Conservation (phyloP, 768 basidiomycete genomes). For the Dictyophora rubrovolvata region DNA sequence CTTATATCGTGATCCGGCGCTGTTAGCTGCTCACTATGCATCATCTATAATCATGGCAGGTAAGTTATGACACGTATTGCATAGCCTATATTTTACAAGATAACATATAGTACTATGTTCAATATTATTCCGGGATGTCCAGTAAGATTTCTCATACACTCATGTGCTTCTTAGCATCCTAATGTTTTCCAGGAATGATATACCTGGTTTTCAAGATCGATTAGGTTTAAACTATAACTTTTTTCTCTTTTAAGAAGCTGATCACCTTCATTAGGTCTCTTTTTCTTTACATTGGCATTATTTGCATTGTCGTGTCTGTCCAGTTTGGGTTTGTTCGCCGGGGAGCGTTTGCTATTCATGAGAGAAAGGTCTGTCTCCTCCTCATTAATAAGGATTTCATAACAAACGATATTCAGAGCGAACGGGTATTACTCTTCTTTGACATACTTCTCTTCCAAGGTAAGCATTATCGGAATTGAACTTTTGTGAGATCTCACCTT, state of each 20-base stretch:
- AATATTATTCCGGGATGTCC: slow-evolving; percentile 84
- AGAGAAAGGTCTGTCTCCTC: slow-evolving; percentile 67
- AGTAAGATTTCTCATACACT: slow-evolving; percentile 31
- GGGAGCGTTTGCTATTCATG: slow-evolving; percentile 94
- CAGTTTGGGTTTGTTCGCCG: slow-evolving; percentile 87
- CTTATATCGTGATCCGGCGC: slow-evolving; percentile 85
- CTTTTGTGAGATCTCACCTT: not conserved
- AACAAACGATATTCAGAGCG: slow-evolving; percentile 38
- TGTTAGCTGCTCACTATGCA: slow-evolving; percentile 84
- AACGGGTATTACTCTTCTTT: slow-evolving; percentile 98
- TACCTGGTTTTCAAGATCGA: slow-evolving; percentile 94
- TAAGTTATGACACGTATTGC: slow-evolving; percentile 30
- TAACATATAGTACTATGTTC: slow-evolving; percentile 66
- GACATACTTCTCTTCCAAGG: slow-evolving; percentile 95
- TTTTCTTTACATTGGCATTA: slow-evolving; percentile 94
- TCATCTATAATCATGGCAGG: slow-evolving; percentile 77
- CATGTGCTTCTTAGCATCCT: not conserved
- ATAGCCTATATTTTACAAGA: not conserved
- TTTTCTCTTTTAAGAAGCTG: not conserved
- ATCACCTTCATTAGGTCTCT: slow-evolving; percentile 47
- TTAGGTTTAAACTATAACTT: slow-evolving; percentile 37
- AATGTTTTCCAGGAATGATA: slow-evolving; percentile 58
- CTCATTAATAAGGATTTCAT: not conserved
- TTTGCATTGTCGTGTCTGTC: slow-evolving; percentile 97
- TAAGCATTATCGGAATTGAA: slow-evolving; percentile 13